These are phyloP conservation scores for Moesziomyces globuligerus DNA, from an alignment of 1,284 basidiomycete species.

Conservation along the genomic window DNA sequence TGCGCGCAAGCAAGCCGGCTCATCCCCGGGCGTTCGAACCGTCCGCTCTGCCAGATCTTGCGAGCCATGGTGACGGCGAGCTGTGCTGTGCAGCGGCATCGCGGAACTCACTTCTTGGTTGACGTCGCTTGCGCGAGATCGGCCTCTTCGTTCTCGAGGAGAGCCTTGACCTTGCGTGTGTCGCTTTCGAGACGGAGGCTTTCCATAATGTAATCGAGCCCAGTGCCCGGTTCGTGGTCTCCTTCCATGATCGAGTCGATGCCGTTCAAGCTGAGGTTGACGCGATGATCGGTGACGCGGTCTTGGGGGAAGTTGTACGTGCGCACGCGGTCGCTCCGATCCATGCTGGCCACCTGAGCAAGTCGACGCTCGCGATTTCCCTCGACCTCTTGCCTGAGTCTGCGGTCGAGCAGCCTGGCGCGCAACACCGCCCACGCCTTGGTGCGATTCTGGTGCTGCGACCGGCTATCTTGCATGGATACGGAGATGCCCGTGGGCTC, in stretches of 20 bases:
- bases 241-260: constrained; percentile 63
- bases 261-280: constrained; percentile 59
- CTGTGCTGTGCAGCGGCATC: too few species aligned
- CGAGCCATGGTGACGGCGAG: too few species aligned
- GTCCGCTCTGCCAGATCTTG: too few species aligned
- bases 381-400: constrained; percentile 55
- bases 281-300: constrained; percentile 64
- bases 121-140: constrained; percentile 28
- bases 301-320: constrained; percentile 67
- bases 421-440: constrained; percentile 64
- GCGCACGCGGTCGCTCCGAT: constrained; percentile 62
- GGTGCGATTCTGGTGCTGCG: constrained; percentile 79
- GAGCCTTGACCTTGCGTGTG: constrained; percentile 37
- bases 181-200: constrained; percentile 42
- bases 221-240: constrained; percentile 52
- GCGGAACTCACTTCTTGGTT: too few species aligned
- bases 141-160: constrained; percentile 48
- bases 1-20: too few species aligned
- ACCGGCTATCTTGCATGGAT: constrained; percentile 97
- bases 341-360: constrained; percentile 62
- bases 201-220: constrained; percentile 53
- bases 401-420: constrained; percentile 59
- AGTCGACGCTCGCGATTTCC: constrained; percentile 53
- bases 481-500: constrained; percentile 92
- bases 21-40: too few species aligned